Base-by-base conservation (phyloP, 2,329 filamentous ascomycete species). In the Dryadomyces quercus-mongolicae region DNA sequence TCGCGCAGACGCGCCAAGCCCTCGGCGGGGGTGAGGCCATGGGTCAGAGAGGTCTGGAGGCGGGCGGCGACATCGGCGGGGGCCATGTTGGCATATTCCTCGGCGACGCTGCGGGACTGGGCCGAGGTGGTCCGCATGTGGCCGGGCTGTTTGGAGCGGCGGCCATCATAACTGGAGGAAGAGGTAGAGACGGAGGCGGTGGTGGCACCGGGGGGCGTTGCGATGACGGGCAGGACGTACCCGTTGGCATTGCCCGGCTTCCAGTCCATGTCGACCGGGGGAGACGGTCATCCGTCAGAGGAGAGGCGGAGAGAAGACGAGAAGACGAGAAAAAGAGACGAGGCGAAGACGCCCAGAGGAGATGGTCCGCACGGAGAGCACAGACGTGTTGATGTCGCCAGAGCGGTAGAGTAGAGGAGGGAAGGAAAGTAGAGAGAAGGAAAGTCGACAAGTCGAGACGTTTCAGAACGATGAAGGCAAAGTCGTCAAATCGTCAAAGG, bases 21-120 rank as follows among this genome's bases (percentile, higher is more conserved):
- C 69, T 95, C 89, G 47, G 82, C 79, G 0, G 88, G 84, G 5
- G 88, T 82, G 15, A 98, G 78, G 52, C 93, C 93, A 64, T 88
- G 79, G 15, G 77, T 82, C 25, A 95, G 73, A n/a, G 91, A 96
- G 4, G 92, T 94, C 59, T 84, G 78, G 53, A 97, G 74, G 60
- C 81, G 82, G 53, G 83, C 76, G 47, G 89, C 90, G 12, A 87
- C 85, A 69, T 95, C 86, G 64, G 84, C 76, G 20, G 85, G 78
- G n/a, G 83, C 85, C 65, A 96, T 78, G 64, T 80, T 73, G 31
- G 81, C 77, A 64, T 74, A 85, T 54, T 81, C 74, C 56, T 84
- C 79, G 55, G 82, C 81, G 47, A 78, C 67, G 52, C 67, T 73
- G 76, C 61, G 57, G 31, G 59, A 59, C 53, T 81, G 61, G 13